Conservation (phyloP, 2,329 filamentous ascomycete species). For the Neofusicoccum cordaticola region DNA sequence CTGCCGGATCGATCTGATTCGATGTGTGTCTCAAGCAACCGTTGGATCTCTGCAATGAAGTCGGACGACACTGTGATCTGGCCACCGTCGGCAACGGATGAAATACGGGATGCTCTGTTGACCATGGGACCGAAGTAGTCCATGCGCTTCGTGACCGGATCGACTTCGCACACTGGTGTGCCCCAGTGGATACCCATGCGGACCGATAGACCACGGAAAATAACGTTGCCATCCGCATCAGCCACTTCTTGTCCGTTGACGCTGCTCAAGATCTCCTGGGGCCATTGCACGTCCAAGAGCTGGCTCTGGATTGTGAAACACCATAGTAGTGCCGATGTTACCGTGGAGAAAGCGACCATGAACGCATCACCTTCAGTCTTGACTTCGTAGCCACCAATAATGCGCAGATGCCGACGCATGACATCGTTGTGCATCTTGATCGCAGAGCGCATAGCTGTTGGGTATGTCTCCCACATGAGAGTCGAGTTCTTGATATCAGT, state of each 20-base stretch:
- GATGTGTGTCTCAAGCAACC: constrained; percentile 83
- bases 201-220: constrained; percentile 92
- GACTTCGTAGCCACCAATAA: constrained; percentile 96
- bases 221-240: constrained; percentile 81
- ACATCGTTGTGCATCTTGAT: constrained; percentile 98
- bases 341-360: constrained; percentile 97
- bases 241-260: constrained; percentile 77
- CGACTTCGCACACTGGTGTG: constrained; percentile 87
- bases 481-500: constrained; percentile 99
- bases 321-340: constrained; percentile 92
- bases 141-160: constrained; percentile 96
- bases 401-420: constrained; percentile 87
- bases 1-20: constrained; percentile 73
- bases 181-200: constrained; percentile 98
- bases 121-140: constrained; percentile 99
- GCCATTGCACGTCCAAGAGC: constrained; percentile 88
- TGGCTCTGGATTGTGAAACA: constrained; percentile 90
- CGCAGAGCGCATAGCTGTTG: constrained; percentile 90
- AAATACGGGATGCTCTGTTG: constrained; percentile 92
- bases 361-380: constrained; percentile 99
- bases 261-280: constrained; percentile 84
- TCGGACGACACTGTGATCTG: constrained; percentile 97
- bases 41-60: constrained; percentile 93
- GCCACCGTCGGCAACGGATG: constrained; percentile 88
- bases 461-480: constrained; percentile 90